Conservation (phyloP, 257 asterid genomes). For the Leonotis leonurus region DNA sequence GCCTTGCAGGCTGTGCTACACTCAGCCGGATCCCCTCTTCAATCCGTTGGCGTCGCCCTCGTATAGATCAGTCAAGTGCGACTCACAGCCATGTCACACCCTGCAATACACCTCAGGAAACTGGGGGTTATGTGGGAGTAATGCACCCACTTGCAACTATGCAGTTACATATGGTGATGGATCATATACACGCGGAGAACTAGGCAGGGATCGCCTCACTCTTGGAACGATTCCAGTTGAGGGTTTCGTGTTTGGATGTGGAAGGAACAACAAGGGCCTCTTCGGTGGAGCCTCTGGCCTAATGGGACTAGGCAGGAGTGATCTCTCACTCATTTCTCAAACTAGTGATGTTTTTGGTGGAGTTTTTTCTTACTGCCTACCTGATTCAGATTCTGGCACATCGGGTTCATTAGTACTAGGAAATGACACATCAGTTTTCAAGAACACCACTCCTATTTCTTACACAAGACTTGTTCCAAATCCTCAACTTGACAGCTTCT, state of each 20-base stretch:
- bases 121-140: constrained; percentile 39
- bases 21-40: constrained; percentile 75
- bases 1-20: constrained; percentile 67
- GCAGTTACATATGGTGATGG: constrained; percentile 80
- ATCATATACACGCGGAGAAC: constrained; percentile 65
- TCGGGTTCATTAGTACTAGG: constrained; percentile 72
- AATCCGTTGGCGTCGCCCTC: constrained; percentile 54
- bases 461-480: constrained; percentile 51
- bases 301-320: constrained; percentile 79
- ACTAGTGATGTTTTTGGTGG: constrained; percentile 48
- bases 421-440: constrained; percentile 34
- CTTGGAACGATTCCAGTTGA: constrained; percentile 42
- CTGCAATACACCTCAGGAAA: constrained; percentile 56
- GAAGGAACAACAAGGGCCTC: constrained; percentile 60
- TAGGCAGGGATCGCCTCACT: constrained; percentile 43
- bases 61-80: constrained; percentile 48
- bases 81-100: constrained; percentile 50
- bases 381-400: constrained; percentile 37
- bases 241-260: constrained; percentile 71
- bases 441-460: constrained; percentile 50
- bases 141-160: constrained; percentile 39
- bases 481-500: constrained; percentile 54
- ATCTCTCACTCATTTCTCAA: constrained; percentile 63
- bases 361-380: constrained; percentile 83
- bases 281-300: constrained; percentile 81